These are phyloP conservation scores for Cladorrhinum sp. DNA, from an alignment of 2,329 filamentous ascomycete genomes.

Conservation along the genomic window DNA sequence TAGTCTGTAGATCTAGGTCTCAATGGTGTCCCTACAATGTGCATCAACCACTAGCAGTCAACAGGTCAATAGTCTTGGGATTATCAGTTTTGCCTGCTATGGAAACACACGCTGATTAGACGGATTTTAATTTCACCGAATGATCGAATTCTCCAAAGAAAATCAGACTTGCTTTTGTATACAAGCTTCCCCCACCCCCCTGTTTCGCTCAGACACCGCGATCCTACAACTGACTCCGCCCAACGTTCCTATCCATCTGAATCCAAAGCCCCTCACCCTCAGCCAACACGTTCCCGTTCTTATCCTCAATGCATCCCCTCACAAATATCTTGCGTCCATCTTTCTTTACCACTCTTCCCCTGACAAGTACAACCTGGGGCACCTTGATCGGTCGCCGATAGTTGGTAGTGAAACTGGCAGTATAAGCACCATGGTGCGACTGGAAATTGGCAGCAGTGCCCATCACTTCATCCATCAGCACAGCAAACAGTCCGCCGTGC, in stretches of 20 bases:
- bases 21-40: too few species aligned
- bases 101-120: too few species aligned
- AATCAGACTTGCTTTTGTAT: too few species aligned
- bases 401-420: slow-evolving; percentile 18
- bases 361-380: slow-evolving; percentile 19
- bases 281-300: slow-evolving; percentile 15
- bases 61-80: too few species aligned
- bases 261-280: slow-evolving; percentile 16
- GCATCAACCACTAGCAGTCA: background rate
- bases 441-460: slow-evolving; percentile 16
- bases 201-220: too few species aligned
- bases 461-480: slow-evolving; percentile 25
- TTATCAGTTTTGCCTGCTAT: too few species aligned
- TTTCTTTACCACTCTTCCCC: slow-evolving; percentile 19
- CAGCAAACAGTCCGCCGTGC: slow-evolving; percentile 20
- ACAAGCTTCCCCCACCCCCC: background rate
- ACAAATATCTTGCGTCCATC: slow-evolving; percentile 21
- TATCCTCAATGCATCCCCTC: slow-evolving; percentile 22
- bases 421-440: slow-evolving; percentile 16
- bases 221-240: slow-evolving; percentile 7
- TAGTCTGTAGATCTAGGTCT: slow-evolving; percentile 28
- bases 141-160: too few species aligned
- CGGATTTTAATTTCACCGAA: too few species aligned
- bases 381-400: slow-evolving; percentile 17
- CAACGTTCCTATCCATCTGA: background rate